These are phyloP conservation scores for Calvatia gigantea DNA, from an alignment of 768 basidiomycete genomes.

Conservation along the genomic window DNA sequence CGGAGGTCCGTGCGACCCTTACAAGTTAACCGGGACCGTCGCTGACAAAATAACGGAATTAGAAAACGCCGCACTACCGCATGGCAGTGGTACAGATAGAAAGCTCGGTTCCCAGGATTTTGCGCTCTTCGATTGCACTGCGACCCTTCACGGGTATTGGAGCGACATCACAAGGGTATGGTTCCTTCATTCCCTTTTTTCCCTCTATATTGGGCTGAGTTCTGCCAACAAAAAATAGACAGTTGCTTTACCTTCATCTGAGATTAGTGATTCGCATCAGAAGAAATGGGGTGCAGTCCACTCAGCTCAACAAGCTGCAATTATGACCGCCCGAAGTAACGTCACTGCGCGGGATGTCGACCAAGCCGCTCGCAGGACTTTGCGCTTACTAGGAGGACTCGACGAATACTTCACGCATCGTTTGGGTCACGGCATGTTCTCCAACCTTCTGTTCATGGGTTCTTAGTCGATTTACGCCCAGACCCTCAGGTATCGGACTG, in stretches of 20 bases:
- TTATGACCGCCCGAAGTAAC: conserved; percentile 43
- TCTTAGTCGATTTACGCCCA: too few relatives aligned
- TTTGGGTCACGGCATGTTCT: conserved; percentile 64
- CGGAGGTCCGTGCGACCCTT: conserved; percentile 51
- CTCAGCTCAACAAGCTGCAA: conserved; percentile 57
- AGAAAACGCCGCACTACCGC: conserved; percentile 88
- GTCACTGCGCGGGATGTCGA: conserved; percentile 55
- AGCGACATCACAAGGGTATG: conserved; percentile 78
- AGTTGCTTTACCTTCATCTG: conserved; percentile 56
- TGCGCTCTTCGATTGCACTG: conserved; percentile 73
- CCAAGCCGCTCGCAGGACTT: conserved; percentile 50
- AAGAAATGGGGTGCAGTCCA: conserved; percentile 65
- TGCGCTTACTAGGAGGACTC: conserved; percentile 37
- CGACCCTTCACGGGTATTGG: conserved; percentile 67
- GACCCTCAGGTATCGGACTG: conserved; percentile 69
- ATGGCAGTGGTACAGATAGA: conserved; percentile 75
- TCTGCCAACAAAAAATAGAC: conserved; percentile 39
- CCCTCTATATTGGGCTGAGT: background rate
- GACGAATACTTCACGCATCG: conserved; percentile 74
- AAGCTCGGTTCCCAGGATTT: conserved; percentile 54
- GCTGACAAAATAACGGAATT: conserved; percentile 5
- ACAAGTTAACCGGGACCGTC: conserved; percentile 7
- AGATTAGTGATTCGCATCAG: conserved; percentile 49
- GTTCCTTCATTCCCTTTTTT: conserved; percentile 1
- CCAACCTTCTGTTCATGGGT: too few relatives aligned